Evolutionary conservation across 179 eudicot species (phyloP), one percentile per base, ranked within the genome.

Genomic region (Pouteria campechiana): DNA sequence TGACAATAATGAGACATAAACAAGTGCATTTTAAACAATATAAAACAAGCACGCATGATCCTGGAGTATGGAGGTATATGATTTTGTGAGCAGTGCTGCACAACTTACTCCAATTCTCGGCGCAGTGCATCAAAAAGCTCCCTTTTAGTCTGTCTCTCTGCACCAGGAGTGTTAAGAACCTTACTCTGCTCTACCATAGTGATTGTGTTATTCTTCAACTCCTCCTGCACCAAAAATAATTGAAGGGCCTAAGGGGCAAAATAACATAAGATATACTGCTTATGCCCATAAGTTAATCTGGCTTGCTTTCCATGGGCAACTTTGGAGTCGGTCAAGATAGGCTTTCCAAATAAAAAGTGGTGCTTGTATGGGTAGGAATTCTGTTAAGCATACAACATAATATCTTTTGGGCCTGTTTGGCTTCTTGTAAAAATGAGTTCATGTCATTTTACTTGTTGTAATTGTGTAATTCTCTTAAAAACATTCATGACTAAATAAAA

Each of bases 101-200:
- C 40, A 15, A 54, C 95, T 68, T 74, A 90, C 98, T 90, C 98
- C 36, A 90, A 93, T 57, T 86, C 98, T 58, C 82, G 94, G 27
- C 98, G 75, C 41, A 86, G 87, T 37, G 98, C 84, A 70, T 90
- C 95, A 62, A 90, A 90, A 25, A 90, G 83, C 70, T 90, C 98
- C 40, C 98, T 70, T 72, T 90, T 90, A 6, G 98, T 85, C 70
- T 90, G 98, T 58, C 86, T 90, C 57, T 90, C 98, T 39, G 95
- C 93, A 41, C 98, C 98, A 15, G 98, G 78, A 31, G 88, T 90
- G 52, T 85, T 85, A 31, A 90, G 93, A 48, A 89, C 97, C 61
- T 79, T 90, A 54, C 98, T 90, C 57, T 86, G 93, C 65, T 86
- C 98, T 50, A 81, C 95, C 98, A 90, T 90, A 50, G 83, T 78